A percentile compares a stretch with the other conserved stretches of the same genome.
Conservation (phyloP, 768 basidiomycete genomes). For the Gloeophyllum trabeum region DNA sequence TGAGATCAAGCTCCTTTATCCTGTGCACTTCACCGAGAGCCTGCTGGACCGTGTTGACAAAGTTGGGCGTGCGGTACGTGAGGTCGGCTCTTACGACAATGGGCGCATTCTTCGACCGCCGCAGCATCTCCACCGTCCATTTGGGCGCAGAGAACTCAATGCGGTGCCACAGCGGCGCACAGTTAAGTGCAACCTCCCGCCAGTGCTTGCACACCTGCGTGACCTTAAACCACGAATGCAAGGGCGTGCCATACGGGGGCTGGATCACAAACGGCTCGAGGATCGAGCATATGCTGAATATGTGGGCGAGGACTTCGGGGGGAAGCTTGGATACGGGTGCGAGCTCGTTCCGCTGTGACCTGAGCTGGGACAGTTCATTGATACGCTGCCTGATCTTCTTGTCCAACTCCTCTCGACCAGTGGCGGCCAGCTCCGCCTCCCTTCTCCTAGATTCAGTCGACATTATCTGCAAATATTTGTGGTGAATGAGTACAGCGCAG, state of each 20-base stretch:
- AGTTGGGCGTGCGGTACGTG: background rate
- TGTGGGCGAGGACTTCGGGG: background rate
- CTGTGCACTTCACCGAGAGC: background rate
- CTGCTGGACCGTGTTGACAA: background rate
- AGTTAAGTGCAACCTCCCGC: conserved; percentile 9
- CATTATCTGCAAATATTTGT: too few relatives aligned
- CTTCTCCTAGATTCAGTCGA: too few relatives aligned
- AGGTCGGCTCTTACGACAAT: conserved; percentile 9
- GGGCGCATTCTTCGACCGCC: conserved; percentile 7
- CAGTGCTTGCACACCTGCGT: conserved; percentile 7
- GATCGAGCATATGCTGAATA: background rate
- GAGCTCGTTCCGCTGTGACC: background rate
- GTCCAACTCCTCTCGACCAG: too few relatives aligned
- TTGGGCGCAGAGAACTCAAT: conserved; percentile 9
- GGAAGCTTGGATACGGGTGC: background rate
- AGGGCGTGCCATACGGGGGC: background rate
- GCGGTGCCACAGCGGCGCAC: conserved; percentile 10
- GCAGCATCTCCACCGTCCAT: conserved; percentile 10
- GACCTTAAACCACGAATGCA: conserved; percentile 9
- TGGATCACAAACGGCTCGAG: background rate
- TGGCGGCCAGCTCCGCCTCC: too few relatives aligned
- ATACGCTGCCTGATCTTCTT: too few relatives aligned
- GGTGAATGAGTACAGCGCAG: too few relatives aligned
- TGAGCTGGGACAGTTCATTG: background rate
- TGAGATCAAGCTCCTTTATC: background rate